Evolutionary conservation across 768 basidiomycete genomes (phyloP).

Genomic region (Suillus cothurnatus): DNA sequence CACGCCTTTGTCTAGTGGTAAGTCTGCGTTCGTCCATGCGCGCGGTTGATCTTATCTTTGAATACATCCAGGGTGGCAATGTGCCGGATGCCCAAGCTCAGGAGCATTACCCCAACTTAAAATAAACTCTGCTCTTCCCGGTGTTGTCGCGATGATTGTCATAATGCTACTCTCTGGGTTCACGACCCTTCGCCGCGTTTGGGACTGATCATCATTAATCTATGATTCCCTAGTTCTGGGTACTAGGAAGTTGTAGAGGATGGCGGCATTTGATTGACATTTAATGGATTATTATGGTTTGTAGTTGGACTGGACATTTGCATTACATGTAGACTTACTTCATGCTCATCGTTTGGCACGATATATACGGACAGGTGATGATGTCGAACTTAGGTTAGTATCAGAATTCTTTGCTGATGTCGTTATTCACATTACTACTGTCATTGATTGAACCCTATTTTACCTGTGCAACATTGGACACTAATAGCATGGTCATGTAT

Average conservation of each 20-base stretch:
- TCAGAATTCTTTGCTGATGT: neutral
- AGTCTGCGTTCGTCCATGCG: conserved; percentile 7
- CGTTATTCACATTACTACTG: neutral
- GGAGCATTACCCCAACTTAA: conserved; percentile 32
- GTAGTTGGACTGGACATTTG: conserved; percentile 8
- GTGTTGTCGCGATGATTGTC: conserved; percentile 33
- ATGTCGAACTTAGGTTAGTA: neutral
- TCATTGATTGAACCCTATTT: neutral
- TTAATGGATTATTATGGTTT: conserved; percentile 6
- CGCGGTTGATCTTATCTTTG: neutral
- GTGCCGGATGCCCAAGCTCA: conserved; percentile 31
- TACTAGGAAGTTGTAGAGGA: neutral
- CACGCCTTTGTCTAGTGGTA: conserved; percentile 52
- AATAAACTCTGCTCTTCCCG: conserved; percentile 35
- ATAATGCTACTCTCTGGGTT: conserved; percentile 36
- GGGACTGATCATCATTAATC: conserved; percentile 21
- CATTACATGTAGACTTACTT: conserved; percentile 8
- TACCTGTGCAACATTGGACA: neutral
- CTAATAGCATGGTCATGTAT: neutral
- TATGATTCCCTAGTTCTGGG: neutral
- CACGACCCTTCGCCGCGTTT: conserved; percentile 34
- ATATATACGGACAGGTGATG: conserved; percentile 4
- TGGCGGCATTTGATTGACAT: conserved; percentile 1
- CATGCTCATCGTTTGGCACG: neutral
- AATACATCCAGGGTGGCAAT: conserved; percentile 29